Evolutionary conservation across 306 rosid genomes (phyloP), one percentile per base, ranked within the genome.

Genomic region (Styphnolobium japonicum): DNA sequence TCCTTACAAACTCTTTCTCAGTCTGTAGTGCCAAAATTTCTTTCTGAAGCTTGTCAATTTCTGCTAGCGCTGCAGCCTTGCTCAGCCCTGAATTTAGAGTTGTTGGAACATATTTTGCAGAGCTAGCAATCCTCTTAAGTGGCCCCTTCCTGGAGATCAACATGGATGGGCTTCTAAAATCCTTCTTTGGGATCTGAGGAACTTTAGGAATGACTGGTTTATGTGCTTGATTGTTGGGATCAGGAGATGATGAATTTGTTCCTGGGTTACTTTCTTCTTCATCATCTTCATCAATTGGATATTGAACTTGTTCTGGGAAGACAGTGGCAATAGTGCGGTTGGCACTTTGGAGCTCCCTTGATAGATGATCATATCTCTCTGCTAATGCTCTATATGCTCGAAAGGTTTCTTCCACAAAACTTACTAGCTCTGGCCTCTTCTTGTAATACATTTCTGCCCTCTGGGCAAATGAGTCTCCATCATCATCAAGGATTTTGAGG

Each of bases 1-100:
- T 87, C 87, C 92, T 92, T n/a, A 90, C 98, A n/a, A 96, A 96
- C 86, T 96, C 99, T 86, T 90, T 91, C 83, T 93, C 99, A 0
- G 99, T 96, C 82, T 96, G 98, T 2, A 88, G 52, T 1, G 81
- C 87, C 82, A 93, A 78, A 34, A 90, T 96, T 1, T 88, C 97
- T 73, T 96, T 96, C 62, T 90, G 98, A 48, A 93, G 84, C 71
- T 51, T 89, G 78, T 91, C 94, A 18, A 93, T 88, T 75, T 93
- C 98, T 34, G 56, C 43, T 15, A 88, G 2, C 1, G 98, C 98
- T 79, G 74, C 94, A 22, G 7, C 81, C 78, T 88, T 93, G 16
- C 62, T 79, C 4, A 96, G 76, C 11, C 92, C 98, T 2, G 92
- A 91, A 78, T 40, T 23, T 29, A 73, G 60, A 77, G 56, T 11